Evolutionary conservation across 1,284 basidiomycete species (phyloP).

Genomic region (Peniophora sp.): DNA sequence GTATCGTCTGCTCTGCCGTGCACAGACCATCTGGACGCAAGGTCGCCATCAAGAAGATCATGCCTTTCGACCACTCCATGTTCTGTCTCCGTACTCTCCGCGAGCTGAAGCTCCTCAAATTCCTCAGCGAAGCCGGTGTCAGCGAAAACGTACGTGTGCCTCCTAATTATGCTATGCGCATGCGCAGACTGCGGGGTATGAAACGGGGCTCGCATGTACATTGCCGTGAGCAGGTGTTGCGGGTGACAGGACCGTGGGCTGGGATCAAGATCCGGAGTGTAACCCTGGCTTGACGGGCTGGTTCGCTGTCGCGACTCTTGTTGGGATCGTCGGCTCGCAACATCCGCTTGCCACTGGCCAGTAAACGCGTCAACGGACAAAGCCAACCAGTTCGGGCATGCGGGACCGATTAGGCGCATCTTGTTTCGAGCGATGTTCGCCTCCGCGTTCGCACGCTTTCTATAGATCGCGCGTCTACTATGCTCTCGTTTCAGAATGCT

Average conservation of each 20-base stretch:
- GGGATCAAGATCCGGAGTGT: background rate
- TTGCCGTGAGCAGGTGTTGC: background rate
- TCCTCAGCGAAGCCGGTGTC: conserved; percentile 84
- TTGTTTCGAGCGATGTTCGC: no score
- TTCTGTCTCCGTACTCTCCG: conserved; percentile 82
- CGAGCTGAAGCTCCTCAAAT: conserved; percentile 85
- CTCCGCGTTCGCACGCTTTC: no score
- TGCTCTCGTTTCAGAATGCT: background rate
- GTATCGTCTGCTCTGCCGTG: conserved; percentile 84
- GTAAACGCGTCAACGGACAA: background rate
- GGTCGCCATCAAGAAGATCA: conserved; percentile 89
- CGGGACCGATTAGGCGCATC: no score
- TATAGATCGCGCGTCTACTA: background rate
- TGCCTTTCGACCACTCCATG: conserved; percentile 90
- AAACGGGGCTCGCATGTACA: background rate
- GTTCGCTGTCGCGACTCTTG: no score
- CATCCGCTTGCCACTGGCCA: background rate
- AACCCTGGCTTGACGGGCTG: background rate
- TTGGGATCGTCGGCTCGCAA: no score
- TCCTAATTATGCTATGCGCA: background rate
- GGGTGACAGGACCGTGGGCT: background rate
- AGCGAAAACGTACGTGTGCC: conserved; percentile 76
- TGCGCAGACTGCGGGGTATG: no score
- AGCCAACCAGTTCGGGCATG: no score
- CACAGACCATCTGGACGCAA: conserved; percentile 75